Base-by-base conservation (phyloP, 169 alveolate genomes). In the Perkinsus olseni region DNA sequence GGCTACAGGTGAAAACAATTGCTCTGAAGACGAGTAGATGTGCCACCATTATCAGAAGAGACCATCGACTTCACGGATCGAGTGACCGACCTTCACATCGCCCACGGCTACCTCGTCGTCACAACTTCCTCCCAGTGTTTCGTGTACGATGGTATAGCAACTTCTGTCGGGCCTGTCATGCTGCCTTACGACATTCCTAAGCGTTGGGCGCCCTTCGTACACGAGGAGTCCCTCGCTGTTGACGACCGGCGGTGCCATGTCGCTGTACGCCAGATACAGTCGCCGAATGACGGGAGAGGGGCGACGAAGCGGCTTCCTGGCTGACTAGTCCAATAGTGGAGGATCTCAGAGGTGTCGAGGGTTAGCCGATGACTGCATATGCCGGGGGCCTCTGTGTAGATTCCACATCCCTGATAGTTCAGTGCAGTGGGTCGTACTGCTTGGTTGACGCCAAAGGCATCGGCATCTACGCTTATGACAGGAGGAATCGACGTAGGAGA, bases 1-100 rank as follows among this genome's bases (percentile, higher is more conserved):
- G 91, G 94, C 96, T 91, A 94, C 95, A 62, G 82, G 82, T 62
- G 37, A 28, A 13, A 24, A 24, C 37, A 17, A 17, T 17, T 45
- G 62, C 62, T 45, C 8, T 28, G 31, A 3, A 28, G 82, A 28
- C 37, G 4, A 3, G 13, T 24, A 62, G 28, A 62, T 62, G 36
- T 62, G 8, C 21, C 34, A 62, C 10, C 17, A 4, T 21, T 24
- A 24, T 62, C 91, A 62, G 97, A 95, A 91, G 98, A 97, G 91
- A 94, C 50, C 50, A 40, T 97, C 50, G 97, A 97, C 93, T 97
- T 97, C 93, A 95, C 95, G 38, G 98, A 97, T 93, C 95, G 98
- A 93, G 98, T 96, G 37, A 96, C 97, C 74, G 96, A 97, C 93
- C 95, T 97, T 96, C 93, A 96, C 40, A 93, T 97, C 93, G 97